Evolutionary conservation across 441 rosid genomes (phyloP), one percentile per base, ranked within the genome.

Genomic region (Cnidoscolus chayamansa): DNA sequence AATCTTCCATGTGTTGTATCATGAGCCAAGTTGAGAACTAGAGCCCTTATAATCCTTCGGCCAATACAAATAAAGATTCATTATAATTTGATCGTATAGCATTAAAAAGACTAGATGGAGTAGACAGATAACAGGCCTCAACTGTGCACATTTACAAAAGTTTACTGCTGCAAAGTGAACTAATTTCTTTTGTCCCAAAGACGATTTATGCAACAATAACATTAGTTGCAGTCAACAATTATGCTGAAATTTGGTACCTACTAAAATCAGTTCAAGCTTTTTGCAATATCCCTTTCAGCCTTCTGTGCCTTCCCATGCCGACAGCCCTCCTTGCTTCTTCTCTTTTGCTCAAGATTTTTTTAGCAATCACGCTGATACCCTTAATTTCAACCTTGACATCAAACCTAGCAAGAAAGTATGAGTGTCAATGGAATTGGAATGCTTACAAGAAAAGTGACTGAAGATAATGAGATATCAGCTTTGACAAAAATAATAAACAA

Each of bases 241-340:
- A 74, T 32, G 77, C 77, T 25, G 59, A 77, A 75, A 65, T 51
- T 75, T 45, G 51, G 58, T 64, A 47, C 65, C 78, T 75, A 68
- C 9, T 25, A 45, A 20, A 72, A 74, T 62, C 61, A 55, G 80
- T 73, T 76, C 66, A 72, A 67, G 79, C 70, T 67, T n/a, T 80
- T 63, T 81, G 78, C 62, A 67, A 76, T 50, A 79, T 79, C 81
- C 59, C 77, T 58, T 73, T 74, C 88, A 76, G 57, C 77, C 73
- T 79, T 19, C 51, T 71, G 72, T 73, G 73, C 72, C 79, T 75
- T 74, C 63, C 61, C 63, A 73, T 68, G 66, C 78, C 72, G 69
- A 79, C 81, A 81, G 58, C 60, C 71, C 73, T 62, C 68, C 71
- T 81, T 81, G 85, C 86, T 82, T 76, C 77, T 40, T 78, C 78